A percentile compares a stretch with the other conserved stretches of the same genome.
These are phyloP conservation scores for Suhomyces ambrosiae DNA, from an alignment of 1,139 yeast genomes.

Conservation along the genomic window DNA sequence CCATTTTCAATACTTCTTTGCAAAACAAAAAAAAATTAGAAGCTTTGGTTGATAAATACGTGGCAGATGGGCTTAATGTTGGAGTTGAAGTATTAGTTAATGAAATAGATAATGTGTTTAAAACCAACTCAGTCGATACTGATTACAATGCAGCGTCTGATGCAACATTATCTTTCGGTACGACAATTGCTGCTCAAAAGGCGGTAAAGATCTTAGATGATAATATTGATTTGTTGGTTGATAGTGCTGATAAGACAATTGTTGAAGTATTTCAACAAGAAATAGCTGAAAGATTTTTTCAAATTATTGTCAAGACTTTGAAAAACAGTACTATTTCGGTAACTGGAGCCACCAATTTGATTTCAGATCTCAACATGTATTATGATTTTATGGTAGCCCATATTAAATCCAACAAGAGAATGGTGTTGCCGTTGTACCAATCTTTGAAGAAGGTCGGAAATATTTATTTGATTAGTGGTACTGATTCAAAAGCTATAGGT, in stretches of 20 bases:
- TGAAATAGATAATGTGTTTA: slow-evolving; percentile 57
- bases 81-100: slow-evolving; percentile 87
- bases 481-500: slow-evolving; percentile 82
- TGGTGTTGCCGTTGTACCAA: slow-evolving; percentile 73
- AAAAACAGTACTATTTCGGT: slow-evolving; percentile 70
- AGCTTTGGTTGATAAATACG: slow-evolving; percentile 77
- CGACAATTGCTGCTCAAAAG: slow-evolving; percentile 69
- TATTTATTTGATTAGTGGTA: slow-evolving; percentile 73
- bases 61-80: slow-evolving; percentile 87
- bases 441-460: slow-evolving; percentile 86
- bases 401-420: slow-evolving; percentile 60
- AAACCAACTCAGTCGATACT: slow-evolving; percentile 26
- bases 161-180: slow-evolving; percentile 39
- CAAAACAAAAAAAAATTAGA: slow-evolving; percentile 83
- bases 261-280: slow-evolving; percentile 94
- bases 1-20: slow-evolving; percentile 76
- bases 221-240: slow-evolving; percentile 76
- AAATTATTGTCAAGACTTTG: slow-evolving; percentile 71
- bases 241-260: slow-evolving; percentile 84
- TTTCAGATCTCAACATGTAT: slow-evolving; percentile 72
- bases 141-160: slow-evolving; percentile 37
- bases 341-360: slow-evolving; percentile 78
- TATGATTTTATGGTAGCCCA: slow-evolving; percentile 67
- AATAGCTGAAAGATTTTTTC: slow-evolving; percentile 84
- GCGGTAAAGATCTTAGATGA: slow-evolving; percentile 64